phyloP scores from a whole-genome alignment of 106 monocot species.

The Dioscorea alata region DNA sequence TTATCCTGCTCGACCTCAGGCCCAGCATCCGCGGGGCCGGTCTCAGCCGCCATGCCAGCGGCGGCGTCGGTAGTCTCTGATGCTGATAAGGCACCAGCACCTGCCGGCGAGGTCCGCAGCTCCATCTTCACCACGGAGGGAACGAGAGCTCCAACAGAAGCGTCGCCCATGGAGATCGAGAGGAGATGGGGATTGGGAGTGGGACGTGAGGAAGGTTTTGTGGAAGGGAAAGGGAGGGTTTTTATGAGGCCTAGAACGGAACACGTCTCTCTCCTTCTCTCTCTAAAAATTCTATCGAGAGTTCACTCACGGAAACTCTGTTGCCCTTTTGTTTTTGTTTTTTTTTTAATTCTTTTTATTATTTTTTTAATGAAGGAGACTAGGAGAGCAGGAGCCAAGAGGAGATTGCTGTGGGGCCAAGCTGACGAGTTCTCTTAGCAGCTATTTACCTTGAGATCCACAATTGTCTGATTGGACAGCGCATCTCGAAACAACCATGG shows the following conservation, averaged over 20 bases:
- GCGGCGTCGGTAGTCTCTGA: constrained; percentile 12
- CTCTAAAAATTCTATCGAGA: too few relatives aligned
- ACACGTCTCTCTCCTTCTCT: neutral
- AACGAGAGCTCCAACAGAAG: constrained; percentile 33
- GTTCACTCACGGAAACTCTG: too few relatives aligned
- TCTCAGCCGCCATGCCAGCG: neutral
- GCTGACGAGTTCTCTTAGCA: too few relatives aligned
- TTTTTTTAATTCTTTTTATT: too few relatives aligned
- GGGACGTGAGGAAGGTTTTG: neutral
- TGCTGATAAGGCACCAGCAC: constrained; percentile 12
- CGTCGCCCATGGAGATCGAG: constrained; percentile 11
- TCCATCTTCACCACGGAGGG: constrained; percentile 29
- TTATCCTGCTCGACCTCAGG: constrained; percentile 24
- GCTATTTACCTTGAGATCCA: too few relatives aligned
- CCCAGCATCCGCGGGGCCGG: constrained; percentile 1
- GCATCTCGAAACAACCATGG: too few relatives aligned
- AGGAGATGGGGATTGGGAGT: too few relatives aligned
- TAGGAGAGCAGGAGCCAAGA: too few relatives aligned
- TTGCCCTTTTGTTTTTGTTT: too few relatives aligned
- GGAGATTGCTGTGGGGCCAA: too few relatives aligned
- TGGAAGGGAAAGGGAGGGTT: neutral
- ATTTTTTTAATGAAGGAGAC: too few relatives aligned
- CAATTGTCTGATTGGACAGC: too few relatives aligned
- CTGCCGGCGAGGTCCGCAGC: constrained; percentile 1
- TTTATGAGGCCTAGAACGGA: neutral